phyloP scores from a whole-genome alignment of 2,329 filamentous ascomycete genomes.

The Trichoderma oligosporum region DNA sequence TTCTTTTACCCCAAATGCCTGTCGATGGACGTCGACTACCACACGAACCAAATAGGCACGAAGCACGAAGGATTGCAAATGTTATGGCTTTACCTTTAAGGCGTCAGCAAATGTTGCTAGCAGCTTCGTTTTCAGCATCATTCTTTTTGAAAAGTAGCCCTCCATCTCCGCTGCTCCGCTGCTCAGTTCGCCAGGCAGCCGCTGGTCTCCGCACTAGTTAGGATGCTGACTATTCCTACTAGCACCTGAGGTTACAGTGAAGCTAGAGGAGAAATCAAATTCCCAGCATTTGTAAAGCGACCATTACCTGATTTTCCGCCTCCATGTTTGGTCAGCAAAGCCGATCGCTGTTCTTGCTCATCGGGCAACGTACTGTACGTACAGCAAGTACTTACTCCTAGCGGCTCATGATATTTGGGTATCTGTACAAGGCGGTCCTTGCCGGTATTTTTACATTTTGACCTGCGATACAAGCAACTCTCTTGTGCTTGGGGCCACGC shows the following conservation, averaged over 20 bases:
- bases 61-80: background rate
- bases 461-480: background rate
- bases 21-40: background rate
- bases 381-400: background rate
- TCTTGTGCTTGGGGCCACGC: background rate
- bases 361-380: background rate
- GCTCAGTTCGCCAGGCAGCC: background rate
- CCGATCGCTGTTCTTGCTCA: background rate
- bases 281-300: constrained; percentile 1
- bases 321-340: constrained; percentile 12
- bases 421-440: background rate
- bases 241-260: background rate
- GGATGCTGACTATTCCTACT: constrained; percentile 5
- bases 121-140: background rate
- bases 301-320: background rate
- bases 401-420: background rate
- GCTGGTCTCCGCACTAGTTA: background rate
- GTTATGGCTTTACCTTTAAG: background rate
- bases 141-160: background rate
- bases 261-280: background rate
- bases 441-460: background rate
- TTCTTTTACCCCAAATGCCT: background rate
- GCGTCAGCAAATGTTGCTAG: background rate
- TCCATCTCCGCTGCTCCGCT: background rate
- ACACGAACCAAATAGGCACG: background rate